Conservation (phyloP, 192 early-diverging fungal genomes). For the Piromyces sp. region DNA sequence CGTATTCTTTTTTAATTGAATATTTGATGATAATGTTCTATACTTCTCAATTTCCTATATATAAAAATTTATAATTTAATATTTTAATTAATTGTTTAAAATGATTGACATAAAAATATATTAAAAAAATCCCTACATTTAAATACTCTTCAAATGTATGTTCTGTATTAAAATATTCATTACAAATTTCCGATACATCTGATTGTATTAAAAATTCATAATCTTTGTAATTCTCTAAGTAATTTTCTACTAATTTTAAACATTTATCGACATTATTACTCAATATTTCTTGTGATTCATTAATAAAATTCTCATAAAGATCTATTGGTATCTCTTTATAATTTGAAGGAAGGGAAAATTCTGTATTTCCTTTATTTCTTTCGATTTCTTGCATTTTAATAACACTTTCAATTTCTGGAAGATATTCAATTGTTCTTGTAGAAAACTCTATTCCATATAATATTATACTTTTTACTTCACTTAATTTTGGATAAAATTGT, state of each 20-base stretch:
- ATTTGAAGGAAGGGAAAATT: slow-evolving; percentile 2
- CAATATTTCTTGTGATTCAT: slow-evolving; percentile 10
- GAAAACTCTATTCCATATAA: neutral
- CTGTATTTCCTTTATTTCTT: neutral
- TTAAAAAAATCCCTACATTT: neutral
- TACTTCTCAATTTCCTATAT: slow-evolving; percentile 33
- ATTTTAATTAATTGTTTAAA: too few species aligned
- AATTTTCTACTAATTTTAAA: slow-evolving; percentile 24
- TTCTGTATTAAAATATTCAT: slow-evolving; percentile 18
- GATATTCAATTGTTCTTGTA: neutral
- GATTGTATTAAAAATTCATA: slow-evolving; percentile 18
- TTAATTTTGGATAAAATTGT: neutral
- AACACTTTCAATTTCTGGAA: neutral
- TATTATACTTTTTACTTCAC: neutral
- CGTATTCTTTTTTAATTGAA: slow-evolving; percentile 15
- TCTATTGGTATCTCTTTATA: slow-evolving; percentile 6
- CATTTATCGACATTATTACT: slow-evolving; percentile 15
- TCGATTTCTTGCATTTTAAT: neutral
- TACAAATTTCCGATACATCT: slow-evolving; percentile 11
- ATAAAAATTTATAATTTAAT: too few species aligned
- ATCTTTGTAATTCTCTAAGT: slow-evolving; percentile 18
- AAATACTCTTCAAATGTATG: slow-evolving; percentile 34
- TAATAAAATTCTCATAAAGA: slow-evolving; percentile 8
- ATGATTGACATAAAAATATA: too few species aligned
- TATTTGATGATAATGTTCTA: slow-evolving; percentile 11